Evolutionary conservation across 352 stramenopile genomes (phyloP), one percentile per base, ranked within the genome.

Genomic region (Aphanomyces stellatus): DNA sequence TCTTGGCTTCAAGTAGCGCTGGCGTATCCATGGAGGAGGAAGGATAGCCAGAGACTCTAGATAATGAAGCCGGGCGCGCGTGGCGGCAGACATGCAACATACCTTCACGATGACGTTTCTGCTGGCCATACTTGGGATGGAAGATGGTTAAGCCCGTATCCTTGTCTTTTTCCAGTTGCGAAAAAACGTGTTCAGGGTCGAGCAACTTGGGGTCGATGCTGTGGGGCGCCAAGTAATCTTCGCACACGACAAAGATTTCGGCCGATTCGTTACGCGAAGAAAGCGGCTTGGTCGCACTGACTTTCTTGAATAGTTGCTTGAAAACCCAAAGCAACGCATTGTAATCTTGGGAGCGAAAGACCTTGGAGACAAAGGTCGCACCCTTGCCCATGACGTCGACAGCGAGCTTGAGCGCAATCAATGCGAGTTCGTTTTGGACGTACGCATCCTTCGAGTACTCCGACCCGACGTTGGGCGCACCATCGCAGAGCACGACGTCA

Each of bases 191-290:
- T 78, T 98, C 98, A 13, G 96, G 96, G 77, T 99, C 95, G 55
- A 99, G 95, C 27, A 99, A 82, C 65, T 97, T 93, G 1, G 96
- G 80, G 77, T 99, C 98, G 71, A 99, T 99, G 51, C 96, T 98
- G 62, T 98, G 85, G 1, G 97, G 97, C 4, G 90, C 92, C 41
- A 98, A 75, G 76, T 98, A 99, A 31, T 94, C 83, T 66, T 93
- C 76, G 75, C 97, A 99, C 1, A 99, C 92, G 19, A 99, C 94
- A 77, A 99, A 99, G 73, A 99, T 99, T 80, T 99, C 98, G n/a
- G 98, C 97, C 11, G 95, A 99, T 71, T 99, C 96, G 70, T 93
- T 96, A 78, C 98, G 91, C 62, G 90, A 98, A 10, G 95, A 98
- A 34, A 96, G 82, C n/a, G 98, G 98, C 80, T 99, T 99, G 53